Base-by-base conservation (phyloP, 108 stramenopile genomes). In the Skeletonema potamos region DNA sequence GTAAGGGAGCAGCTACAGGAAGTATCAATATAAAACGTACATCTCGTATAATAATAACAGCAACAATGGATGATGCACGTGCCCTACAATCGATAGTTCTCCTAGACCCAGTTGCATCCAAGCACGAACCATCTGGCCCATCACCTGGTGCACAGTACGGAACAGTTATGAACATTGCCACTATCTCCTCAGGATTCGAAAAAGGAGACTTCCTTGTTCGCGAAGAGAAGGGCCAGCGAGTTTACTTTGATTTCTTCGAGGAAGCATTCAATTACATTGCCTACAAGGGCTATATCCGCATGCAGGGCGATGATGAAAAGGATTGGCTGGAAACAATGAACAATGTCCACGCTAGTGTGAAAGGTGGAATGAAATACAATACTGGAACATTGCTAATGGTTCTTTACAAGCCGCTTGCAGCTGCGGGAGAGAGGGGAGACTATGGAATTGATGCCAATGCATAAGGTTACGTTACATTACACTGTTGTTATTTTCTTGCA, bases 221-320 rank as follows among this genome's bases (percentile, higher is more conserved):
- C 33, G 93, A 94, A 63, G 93, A 94, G 67, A 90, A 94, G 84
- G 93, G 93, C 60, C 88, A 91, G 60, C 87, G 93, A 20, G 90
- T 94, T 0, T 51, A 51, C 27, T 57, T 71, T 41, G 77, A 79
- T 62, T 82, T 82, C 48, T 83, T 76, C 37, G 81, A 74, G 59
- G 84, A 93, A 81, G 92, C 92, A 15, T 93, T 93, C 76, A 93
- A 93, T 79, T 93, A 93, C 81, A 91, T 93, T 73, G 89, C 89
- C 33, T 91, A 93, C 84, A 93, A 93, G 83, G 90, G 92, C 58
- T 93, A 93, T 75, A 84, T 90, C 33, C 88, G 92, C 28, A 93
- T 93, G 92, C 59, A 74, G 18, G 82, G 86, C 62, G 90, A 89
- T 55, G 87, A 91, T 55, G 90, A 91, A 54, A 85, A 83, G 60